Evolutionary conservation across 805 yeast species (phyloP), one percentile per base, ranked within the genome.

Genomic region (Yamadazyma takamatsuzukensis): DNA sequence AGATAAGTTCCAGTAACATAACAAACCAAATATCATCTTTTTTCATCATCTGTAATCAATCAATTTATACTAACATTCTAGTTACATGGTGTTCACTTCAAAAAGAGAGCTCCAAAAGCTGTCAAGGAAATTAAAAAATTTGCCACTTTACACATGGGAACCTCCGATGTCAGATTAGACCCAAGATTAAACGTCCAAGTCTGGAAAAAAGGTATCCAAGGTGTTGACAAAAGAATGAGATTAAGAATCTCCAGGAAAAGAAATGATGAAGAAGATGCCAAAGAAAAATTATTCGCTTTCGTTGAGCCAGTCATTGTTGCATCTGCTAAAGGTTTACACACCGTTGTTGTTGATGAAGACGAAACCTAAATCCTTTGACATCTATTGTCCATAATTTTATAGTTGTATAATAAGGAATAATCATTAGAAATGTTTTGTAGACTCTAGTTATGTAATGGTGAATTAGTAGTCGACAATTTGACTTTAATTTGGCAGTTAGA

Each of bases 181-280:
- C 97, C 98, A 68, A 86, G 81, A 74, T 79, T 93, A 73, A 93
- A 93, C 85, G 93, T 89, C 74, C 94, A 83, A 66, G 79, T 93
- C 77, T 93, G 98, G 98, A 83, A 86, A 74, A 89, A 95, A 79
- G 98, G 98, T 80, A 82, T 93, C 76, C 88, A 89, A 80, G 97
- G 97, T 78, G 95, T 87, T 64, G 96, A 95, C 70, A 77, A 75
- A 87, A 89, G 96, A 82, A 69, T 93, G 73, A 89, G 98, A 80
- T 80, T 93, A 70, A 89, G 96, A 79, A 89, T 93, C 76, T 88
- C 97, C 49, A 84, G 96, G 83, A 93, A 83, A 89, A 87, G 97
- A 80, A 93, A 93, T 80, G 97, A 93, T 74, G 98, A 93, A 79
- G 98, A 93, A 80, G 90, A 87, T 68, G 97, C 98, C 64, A 83